Percentiles rank a stretch among this genome's conserved stretches.
Evolutionary conservation across 2,329 filamentous ascomycete species (phyloP).

Genomic region (Ilyonectria sp.): DNA sequence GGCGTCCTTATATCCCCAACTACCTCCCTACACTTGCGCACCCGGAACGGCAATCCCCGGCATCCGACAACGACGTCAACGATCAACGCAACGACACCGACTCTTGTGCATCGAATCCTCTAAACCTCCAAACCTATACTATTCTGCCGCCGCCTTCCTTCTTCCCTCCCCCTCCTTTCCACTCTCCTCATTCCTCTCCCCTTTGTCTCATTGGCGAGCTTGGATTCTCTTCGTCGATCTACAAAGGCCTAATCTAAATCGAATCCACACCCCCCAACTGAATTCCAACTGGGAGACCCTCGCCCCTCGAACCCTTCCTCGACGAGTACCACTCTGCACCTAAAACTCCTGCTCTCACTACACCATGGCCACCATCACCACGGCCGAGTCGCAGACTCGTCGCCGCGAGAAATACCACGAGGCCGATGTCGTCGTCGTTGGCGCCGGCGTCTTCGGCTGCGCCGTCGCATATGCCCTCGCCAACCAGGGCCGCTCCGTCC

Average conservation of each 20-base stretch:
- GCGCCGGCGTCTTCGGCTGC: constrained; percentile 91
- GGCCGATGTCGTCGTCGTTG: constrained; percentile 90
- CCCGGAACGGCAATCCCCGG: constrained; percentile 40
- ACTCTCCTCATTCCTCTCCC: background rate
- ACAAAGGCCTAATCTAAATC: constrained; percentile 11
- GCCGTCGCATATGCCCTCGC: constrained; percentile 88
- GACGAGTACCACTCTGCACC: constrained; percentile 19
- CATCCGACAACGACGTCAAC: constrained; percentile 27
- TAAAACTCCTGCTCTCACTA: constrained; percentile 33
- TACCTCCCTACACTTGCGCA: constrained; percentile 25
- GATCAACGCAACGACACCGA: constrained; percentile 14
- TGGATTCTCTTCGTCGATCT: constrained; percentile 3
- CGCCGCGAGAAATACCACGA: constrained; percentile 72
- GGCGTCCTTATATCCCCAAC: background rate
- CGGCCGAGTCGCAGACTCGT: constrained; percentile 59
- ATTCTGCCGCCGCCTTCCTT: constrained; percentile 10
- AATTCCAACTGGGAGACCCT: constrained; percentile 17
- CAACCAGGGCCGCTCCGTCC: constrained; percentile 90
- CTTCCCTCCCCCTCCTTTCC: constrained; percentile 9
- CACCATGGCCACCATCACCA: constrained; percentile 53
- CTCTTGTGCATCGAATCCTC: constrained; percentile 25
- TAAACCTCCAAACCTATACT: constrained; percentile 3
- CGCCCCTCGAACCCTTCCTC: constrained; percentile 38
- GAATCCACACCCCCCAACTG: constrained; percentile 15
- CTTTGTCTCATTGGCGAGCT: constrained; percentile 11